These are phyloP conservation scores for Morella rubra DNA, from an alignment of 306 rosid genomes.

Conservation along the genomic window DNA sequence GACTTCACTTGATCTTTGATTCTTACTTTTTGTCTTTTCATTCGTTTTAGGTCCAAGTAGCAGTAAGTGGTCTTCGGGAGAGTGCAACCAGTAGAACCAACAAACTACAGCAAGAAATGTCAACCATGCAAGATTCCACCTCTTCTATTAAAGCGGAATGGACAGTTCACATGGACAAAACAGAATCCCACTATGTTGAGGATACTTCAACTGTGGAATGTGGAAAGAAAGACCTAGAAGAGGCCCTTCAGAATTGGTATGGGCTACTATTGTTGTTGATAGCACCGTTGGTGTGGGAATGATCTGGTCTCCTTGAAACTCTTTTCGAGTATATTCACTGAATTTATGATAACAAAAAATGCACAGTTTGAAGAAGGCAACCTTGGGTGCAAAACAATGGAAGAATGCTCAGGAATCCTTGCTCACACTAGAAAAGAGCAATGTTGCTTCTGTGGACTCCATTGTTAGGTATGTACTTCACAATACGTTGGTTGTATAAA, in stretches of 20 bases:
- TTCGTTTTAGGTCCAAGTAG: constrained; percentile 71
- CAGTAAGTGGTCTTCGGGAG: constrained; percentile 89
- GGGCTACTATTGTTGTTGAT: constrained; percentile 15
- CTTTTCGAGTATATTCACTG: constrained; percentile 19
- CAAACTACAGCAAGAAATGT: constrained; percentile 79
- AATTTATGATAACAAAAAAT: constrained; percentile 21
- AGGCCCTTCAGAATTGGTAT: constrained; percentile 85
- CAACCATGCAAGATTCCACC: constrained; percentile 82
- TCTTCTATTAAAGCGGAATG: constrained; percentile 76
- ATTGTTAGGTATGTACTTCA: constrained; percentile 63
- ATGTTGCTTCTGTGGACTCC: constrained; percentile 77
- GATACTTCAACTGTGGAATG: constrained; percentile 82
- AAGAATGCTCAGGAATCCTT: constrained; percentile 88
- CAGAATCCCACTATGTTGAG: constrained; percentile 74
- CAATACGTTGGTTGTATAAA: background rate
- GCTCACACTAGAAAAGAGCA: constrained; percentile 68
- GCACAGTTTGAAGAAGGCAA: constrained; percentile 81
- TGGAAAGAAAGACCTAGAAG: constrained; percentile 80
- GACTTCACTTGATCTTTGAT: background rate
- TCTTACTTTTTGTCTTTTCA: constrained; percentile 4
- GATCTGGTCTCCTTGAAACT: constrained; percentile 13
- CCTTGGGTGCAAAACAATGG: constrained; percentile 93
- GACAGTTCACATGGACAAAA: constrained; percentile 81
- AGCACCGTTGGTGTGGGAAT: background rate
- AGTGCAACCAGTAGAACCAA: constrained; percentile 78